Evolutionary conservation across 192 early-diverging fungal species (phyloP), one percentile per base, ranked within the genome.

Genomic region (Coemansia sp.): DNA sequence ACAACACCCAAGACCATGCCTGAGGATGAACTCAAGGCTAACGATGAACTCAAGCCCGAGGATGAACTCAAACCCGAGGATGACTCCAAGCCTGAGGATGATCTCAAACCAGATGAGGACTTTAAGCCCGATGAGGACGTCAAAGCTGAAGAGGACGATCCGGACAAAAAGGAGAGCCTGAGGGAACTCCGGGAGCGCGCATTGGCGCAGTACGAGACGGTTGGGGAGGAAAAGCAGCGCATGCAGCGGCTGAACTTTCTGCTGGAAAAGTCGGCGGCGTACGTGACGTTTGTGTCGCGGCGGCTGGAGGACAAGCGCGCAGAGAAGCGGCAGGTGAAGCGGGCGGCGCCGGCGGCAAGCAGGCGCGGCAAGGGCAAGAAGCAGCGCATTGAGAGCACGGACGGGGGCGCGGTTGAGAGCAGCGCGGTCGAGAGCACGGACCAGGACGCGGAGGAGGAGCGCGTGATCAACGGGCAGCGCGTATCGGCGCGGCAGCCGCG

Each of bases 241-340:
- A 77, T 87, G 60, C 84, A 90, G 59, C 85, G 91, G 21, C 76
- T 93, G 10, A 81, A 91, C 55, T 91, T 89, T 62, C 80, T 95
- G 55, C 74, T 95, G 4, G 88, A 90, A 64, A 89, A 88, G 61
- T 92, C 93, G 0, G 83, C 89, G 2, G 83, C 89, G 0, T 95
- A 93, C 67, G 86, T 87, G 33, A 83, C 81, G 27, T 92, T 93
- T 64, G 73, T 95, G 3, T 83, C 86, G 1, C 65, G 83, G n/a
- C 87, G 89, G 69, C 73, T 95, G 49, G 87, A 92, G 51, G 81
- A 74, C 50, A 87, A 90, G 46, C 87, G 91, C 54, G 70, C 84
- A 35, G 87, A 92, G 58, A 83, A 84, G 33, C 72, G 47, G 19
- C 9, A 58, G 64, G 49, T 38, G 30, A 44, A 52, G 38, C 21